Conservation (phyloP, 768 basidiomycete species). For the Boletus tylopilopsis region DNA sequence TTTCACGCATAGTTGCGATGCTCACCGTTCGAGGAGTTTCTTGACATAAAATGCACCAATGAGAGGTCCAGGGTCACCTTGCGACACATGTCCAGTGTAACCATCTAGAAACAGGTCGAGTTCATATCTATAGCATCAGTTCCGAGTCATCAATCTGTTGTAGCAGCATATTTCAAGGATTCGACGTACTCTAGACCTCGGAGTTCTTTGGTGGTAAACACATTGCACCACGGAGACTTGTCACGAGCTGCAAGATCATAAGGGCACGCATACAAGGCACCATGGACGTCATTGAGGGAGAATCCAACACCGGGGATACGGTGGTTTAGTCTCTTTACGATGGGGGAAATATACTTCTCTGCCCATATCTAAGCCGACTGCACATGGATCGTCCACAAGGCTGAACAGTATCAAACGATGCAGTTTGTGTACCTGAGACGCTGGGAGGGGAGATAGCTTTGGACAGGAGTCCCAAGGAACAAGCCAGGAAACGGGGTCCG, state of each 20-base stretch:
- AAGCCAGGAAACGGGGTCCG: slow-evolving; percentile 37
- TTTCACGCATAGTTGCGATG: background rate
- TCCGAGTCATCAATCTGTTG: background rate
- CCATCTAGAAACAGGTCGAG: slow-evolving; percentile 34
- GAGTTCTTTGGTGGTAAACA: slow-evolving; percentile 34
- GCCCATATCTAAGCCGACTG: slow-evolving; percentile 29
- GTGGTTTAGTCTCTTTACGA: slow-evolving; percentile 33
- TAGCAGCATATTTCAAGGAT: no score
- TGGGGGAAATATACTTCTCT: slow-evolving; percentile 34
- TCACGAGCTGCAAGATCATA: slow-evolving; percentile 37
- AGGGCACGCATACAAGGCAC: slow-evolving; percentile 40
- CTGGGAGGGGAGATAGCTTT: background rate
- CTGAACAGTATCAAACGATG: no score
- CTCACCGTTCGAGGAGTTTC: slow-evolving; percentile 38
- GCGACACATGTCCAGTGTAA: slow-evolving; percentile 32
- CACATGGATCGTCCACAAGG: background rate
- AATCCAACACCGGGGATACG: slow-evolving; percentile 34
- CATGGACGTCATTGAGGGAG: slow-evolving; percentile 29
- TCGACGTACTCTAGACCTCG: slow-evolving; percentile 36
- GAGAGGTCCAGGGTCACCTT: slow-evolving; percentile 28
- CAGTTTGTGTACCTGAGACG: slow-evolving; percentile 2
- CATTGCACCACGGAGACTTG: slow-evolving; percentile 39
- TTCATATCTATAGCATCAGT: slow-evolving; percentile 29
- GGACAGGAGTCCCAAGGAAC: slow-evolving; percentile 37
- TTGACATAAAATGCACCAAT: slow-evolving; percentile 37